Evolutionary conservation across 2,329 filamentous ascomycete species (phyloP), one percentile per base, ranked within the genome.

Genomic region (Camillea tinctor): DNA sequence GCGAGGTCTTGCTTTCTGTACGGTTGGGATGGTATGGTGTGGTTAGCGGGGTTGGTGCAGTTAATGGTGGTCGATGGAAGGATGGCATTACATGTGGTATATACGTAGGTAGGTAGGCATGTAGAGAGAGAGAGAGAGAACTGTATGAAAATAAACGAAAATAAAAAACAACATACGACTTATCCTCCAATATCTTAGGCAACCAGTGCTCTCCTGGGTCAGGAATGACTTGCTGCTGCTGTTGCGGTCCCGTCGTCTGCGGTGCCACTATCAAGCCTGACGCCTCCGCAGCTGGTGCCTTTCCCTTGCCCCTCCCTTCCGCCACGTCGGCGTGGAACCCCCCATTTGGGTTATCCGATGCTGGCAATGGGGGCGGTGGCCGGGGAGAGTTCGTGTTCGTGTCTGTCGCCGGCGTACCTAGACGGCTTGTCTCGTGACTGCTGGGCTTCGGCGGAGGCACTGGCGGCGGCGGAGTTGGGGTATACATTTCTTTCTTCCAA

Each of bases 1-100:
- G 89, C 84, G 11, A 97, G 85, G 75, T 97, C 90, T 71, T 90
- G 84, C 69, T 92, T 94, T 55, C 92, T 92, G 71, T 73, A 50
- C 48, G 53, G 63, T n/a, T 15, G 17, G 13, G 30, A 56, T 51
- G 51, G 62, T 24, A 24, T 19, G 23, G 40, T 40, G 26, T 30
- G 26, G 26, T 30, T 30, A 30, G 26, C 26, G 3, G 13, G 26
- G 26, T 4, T 8, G 8, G 8, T 26, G 24, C 8, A 26, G 24
- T 26, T 26, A 26, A 26, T 4, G 8, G 24, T 26, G 8, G 9
- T 11, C 11, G 65, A 56, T 66, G 56, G 55, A n/a, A 6, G 48
- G 9, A 56, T 20, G 50, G 51, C 50, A 36, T 6, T 9, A 22
- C 24, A 24, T 52, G 20, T 53, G 20, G 44, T 22, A 22, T 22